Evolutionary conservation across 2,329 filamentous ascomycete species (phyloP).

Genomic region (Colletotrichum melonis): DNA sequence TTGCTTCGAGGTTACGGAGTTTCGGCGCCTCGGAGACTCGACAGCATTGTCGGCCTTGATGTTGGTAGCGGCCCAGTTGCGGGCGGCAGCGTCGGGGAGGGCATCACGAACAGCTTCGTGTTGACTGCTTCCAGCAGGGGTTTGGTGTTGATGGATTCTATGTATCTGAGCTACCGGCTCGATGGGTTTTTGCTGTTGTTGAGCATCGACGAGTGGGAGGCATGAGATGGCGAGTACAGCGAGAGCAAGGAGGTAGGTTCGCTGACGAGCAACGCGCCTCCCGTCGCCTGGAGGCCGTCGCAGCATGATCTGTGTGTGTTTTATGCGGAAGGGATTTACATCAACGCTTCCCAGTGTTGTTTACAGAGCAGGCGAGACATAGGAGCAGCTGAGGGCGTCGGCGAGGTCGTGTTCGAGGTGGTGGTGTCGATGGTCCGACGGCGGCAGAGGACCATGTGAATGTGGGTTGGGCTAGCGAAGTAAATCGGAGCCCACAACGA

Average conservation of each 20-base stretch:
- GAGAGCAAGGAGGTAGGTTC: constrained; percentile 64
- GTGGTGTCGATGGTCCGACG: constrained; percentile 14
- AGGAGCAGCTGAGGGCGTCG: constrained; percentile 18
- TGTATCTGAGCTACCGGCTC: constrained; percentile 19
- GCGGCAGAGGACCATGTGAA: constrained; percentile 29
- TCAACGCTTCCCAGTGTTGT: constrained; percentile 30
- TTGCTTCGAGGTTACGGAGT: constrained; percentile 37
- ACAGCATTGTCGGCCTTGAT: constrained; percentile 43
- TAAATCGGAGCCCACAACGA: constrained; percentile 29
- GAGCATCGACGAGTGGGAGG: constrained; percentile 68
- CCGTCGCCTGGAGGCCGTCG: constrained; percentile 72
- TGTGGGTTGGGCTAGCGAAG: constrained; percentile 31
- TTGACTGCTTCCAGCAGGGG: constrained; percentile 8
- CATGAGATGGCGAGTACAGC: constrained; percentile 68
- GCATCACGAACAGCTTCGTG: constrained; percentile 22
- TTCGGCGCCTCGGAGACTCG: constrained; percentile 31
- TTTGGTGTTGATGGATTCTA: constrained; percentile 23
- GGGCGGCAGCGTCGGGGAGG: constrained; percentile 41
- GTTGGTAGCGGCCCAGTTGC: constrained; percentile 45
- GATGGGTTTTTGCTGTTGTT: constrained; percentile 65
- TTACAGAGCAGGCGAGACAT: constrained; percentile 34
- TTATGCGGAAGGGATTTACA: constrained; percentile 32
- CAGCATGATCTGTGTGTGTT: constrained; percentile 58
- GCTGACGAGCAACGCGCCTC: constrained; percentile 59
- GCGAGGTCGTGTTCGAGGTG: neutral